Evolutionary conservation across 2,329 filamentous ascomycete genomes (phyloP).

Genomic region (Fusarium armeniacum): DNA sequence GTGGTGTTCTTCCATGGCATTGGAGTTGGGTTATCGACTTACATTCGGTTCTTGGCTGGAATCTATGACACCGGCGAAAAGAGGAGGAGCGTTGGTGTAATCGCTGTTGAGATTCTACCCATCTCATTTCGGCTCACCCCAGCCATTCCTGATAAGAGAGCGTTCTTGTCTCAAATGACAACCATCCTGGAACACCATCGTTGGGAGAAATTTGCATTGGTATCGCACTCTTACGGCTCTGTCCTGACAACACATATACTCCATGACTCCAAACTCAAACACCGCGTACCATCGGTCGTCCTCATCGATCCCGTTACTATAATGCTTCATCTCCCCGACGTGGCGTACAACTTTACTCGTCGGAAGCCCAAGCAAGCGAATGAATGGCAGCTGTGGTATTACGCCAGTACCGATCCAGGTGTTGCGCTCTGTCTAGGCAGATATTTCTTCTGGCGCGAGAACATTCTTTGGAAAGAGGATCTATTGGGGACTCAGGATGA

Average conservation of each 20-base stretch:
- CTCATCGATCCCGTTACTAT: conserved; percentile 75
- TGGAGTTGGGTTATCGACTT: conserved; percentile 75
- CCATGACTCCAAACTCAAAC: conserved; percentile 60
- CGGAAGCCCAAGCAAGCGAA: conserved; percentile 69
- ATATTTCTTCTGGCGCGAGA: conserved; percentile 80
- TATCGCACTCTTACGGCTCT: conserved; percentile 75
- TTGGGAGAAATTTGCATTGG: conserved; percentile 71
- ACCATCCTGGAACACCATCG: conserved; percentile 70
- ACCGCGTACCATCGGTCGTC: conserved; percentile 64
- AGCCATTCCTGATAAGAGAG: conserved; percentile 63
- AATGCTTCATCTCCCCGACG: conserved; percentile 76
- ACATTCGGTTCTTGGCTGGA: conserved; percentile 68
- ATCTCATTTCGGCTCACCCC: conserved; percentile 73
- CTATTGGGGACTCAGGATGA: conserved; percentile 54
- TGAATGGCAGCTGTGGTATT: conserved; percentile 79
- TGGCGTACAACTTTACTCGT: conserved; percentile 79
- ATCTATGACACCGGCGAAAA: conserved; percentile 57
- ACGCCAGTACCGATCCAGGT: conserved; percentile 76
- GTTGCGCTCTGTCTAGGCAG: conserved; percentile 74
- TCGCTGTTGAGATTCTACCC: conserved; percentile 75
- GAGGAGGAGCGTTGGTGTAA: conserved; percentile 68
- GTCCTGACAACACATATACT: conserved; percentile 74
- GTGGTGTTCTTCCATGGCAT: conserved; percentile 80
- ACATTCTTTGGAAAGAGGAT: conserved; percentile 78
- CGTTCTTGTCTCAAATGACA: conserved; percentile 69